Percentiles rank a stretch among this genome's conserved stretches.
Evolutionary conservation across 176 grass and related monocot genomes (phyloP).

Genomic region (Oropetium thomaeum): DNA sequence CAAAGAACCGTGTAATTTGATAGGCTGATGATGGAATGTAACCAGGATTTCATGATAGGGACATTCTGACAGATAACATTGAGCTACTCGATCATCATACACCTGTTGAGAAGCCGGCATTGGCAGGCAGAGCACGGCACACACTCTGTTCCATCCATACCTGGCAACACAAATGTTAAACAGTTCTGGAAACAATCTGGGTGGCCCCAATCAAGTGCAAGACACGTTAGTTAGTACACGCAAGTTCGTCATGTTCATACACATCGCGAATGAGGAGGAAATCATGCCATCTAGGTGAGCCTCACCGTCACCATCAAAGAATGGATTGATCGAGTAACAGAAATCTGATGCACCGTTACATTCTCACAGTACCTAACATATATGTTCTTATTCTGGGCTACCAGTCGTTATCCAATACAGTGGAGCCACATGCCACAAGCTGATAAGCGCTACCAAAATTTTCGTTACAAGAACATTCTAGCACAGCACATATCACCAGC

Average conservation of each 20-base stretch:
- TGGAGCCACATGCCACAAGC: not conserved
- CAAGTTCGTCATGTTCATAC: not conserved
- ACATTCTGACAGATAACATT: not conserved
- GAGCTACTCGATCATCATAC: not conserved
- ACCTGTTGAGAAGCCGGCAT: not conserved
- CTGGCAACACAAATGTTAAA: not conserved
- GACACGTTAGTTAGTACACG: not conserved
- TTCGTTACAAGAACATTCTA: too few species aligned
- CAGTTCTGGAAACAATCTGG: not conserved
- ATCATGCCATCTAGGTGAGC: not conserved
- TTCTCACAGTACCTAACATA: conserved; percentile 9
- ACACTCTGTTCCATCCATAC: not conserved
- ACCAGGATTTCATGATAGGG: not conserved
- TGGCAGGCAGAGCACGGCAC: not conserved
- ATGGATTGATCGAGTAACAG: not conserved
- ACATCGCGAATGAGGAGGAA: not conserved
- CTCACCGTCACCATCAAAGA: not conserved
- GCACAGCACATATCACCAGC: not conserved
- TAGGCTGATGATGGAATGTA: not conserved
- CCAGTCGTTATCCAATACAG: not conserved
- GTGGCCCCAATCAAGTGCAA: not conserved
- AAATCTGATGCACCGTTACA: not conserved
- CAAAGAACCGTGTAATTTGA: too few species aligned
- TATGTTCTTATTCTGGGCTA: conserved; percentile 6
- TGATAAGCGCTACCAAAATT: not conserved